Conservation (phyloP, 1,284 basidiomycete species). For the Caloboletus inedulis region DNA sequence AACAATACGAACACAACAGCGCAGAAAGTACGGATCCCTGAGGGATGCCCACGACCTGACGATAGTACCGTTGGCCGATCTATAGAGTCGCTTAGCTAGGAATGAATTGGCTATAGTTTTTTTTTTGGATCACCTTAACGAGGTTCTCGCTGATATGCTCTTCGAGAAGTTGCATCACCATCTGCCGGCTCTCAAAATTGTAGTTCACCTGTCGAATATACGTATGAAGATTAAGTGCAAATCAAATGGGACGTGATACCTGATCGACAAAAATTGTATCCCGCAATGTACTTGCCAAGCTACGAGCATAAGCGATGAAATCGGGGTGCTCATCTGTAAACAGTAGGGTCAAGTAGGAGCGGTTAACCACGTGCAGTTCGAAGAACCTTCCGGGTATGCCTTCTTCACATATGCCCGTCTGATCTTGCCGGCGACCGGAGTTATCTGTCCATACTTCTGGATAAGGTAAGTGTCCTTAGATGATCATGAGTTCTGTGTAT, state of each 20-base stretch:
- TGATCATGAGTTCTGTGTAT: background rate
- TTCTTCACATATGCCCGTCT: constrained; percentile 56
- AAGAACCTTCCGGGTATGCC: constrained; percentile 64
- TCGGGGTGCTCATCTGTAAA: constrained; percentile 64
- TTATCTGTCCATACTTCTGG: constrained; percentile 63
- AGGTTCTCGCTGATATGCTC: constrained; percentile 92
- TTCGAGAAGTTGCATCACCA: constrained; percentile 72
- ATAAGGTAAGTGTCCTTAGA: constrained; percentile 61
- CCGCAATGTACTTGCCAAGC: constrained; percentile 63
- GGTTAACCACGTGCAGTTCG: background rate
- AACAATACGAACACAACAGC: constrained; percentile 90
- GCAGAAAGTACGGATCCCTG: constrained; percentile 93
- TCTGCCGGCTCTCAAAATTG: constrained; percentile 50
- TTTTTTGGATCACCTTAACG: constrained; percentile 61
- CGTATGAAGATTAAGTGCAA: background rate
- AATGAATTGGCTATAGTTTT: background rate
- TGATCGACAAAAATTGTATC: constrained; percentile 86
- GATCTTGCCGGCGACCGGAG: constrained; percentile 47
- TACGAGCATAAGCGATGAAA: constrained; percentile 66
- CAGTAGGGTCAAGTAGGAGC: background rate
- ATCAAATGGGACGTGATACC: constrained; percentile 37
- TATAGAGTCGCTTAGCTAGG: constrained; percentile 30
- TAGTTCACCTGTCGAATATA: constrained; percentile 53
- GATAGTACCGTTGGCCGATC: constrained; percentile 77
- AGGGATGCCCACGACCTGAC: constrained; percentile 90